phyloP scores from a whole-genome alignment of 2,329 filamentous ascomycete species.

The Sphaerulina musiva region DNA sequence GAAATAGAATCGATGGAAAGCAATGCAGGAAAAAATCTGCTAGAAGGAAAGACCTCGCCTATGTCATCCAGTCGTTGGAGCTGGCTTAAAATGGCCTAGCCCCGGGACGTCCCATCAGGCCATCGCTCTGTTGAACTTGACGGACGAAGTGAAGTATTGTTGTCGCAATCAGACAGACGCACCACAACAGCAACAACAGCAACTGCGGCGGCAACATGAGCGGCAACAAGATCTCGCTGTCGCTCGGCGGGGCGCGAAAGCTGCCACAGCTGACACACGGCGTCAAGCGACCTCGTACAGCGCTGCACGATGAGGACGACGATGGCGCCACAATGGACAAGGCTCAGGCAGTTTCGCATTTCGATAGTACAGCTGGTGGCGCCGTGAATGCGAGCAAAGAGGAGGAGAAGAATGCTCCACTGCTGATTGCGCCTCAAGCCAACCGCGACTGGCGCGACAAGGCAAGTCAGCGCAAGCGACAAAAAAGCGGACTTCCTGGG shows the following conservation, averaged over 20 bases:
- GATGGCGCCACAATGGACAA: slow-evolving; percentile 46
- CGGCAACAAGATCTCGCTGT: slow-evolving; percentile 28
- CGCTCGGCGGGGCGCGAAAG: slow-evolving; percentile 28
- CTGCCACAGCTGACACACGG: slow-evolving; percentile 29
- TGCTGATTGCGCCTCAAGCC: slow-evolving; percentile 53
- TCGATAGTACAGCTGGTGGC: slow-evolving; percentile 47
- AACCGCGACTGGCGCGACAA: slow-evolving; percentile 61
- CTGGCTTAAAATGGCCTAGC: not conserved
- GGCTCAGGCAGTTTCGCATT: slow-evolving; percentile 49
- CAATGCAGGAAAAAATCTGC: not conserved
- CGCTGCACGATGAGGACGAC: slow-evolving; percentile 41
- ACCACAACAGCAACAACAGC: not conserved
- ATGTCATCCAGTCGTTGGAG: not conserved
- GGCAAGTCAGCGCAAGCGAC: slow-evolving; percentile 40
- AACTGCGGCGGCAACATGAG: slow-evolving; percentile 10
- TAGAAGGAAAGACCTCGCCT: not conserved
- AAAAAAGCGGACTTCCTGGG: slow-evolving; percentile 53
- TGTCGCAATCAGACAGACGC: not conserved
- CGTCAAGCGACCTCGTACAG: slow-evolving; percentile 39
- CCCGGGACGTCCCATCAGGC: not conserved
- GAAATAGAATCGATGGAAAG: not conserved
- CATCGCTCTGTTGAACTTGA: not conserved
- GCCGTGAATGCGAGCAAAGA: slow-evolving; percentile 39
- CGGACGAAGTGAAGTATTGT: not conserved
- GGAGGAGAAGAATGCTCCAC: slow-evolving; percentile 37